These are phyloP conservation scores for Cryomyces minteri DNA, from an alignment of 495 filamentous ascomycete species.

Conservation along the genomic window DNA sequence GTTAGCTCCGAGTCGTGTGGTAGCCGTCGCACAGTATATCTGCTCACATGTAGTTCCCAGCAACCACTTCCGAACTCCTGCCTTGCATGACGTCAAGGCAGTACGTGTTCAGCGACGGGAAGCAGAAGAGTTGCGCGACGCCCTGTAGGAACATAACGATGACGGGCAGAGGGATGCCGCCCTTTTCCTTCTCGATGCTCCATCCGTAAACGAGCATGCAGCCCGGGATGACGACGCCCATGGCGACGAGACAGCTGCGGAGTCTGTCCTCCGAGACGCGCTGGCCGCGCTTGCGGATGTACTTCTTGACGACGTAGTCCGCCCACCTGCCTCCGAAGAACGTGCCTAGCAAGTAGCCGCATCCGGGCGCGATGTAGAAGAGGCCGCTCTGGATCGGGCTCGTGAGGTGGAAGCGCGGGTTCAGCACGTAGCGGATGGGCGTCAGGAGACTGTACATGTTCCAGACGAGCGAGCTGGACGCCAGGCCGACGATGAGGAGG, in stretches of 20 bases:
- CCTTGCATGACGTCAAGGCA: conserved; percentile 58
- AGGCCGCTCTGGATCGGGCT: conserved; percentile 47
- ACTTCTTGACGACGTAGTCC: conserved; percentile 43
- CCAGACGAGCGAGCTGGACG: conserved; percentile 20
- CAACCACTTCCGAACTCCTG: conserved; percentile 46
- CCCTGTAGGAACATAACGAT: conserved; percentile 56
- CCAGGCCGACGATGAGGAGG: conserved; percentile 39
- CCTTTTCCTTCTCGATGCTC: conserved; percentile 45
- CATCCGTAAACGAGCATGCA: conserved; percentile 58
- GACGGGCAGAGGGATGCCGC: conserved; percentile 48
- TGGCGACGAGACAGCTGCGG: conserved; percentile 37
- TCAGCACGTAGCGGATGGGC: conserved; percentile 56
- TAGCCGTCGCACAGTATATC: too few species aligned
- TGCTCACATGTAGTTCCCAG: conserved; percentile 28
- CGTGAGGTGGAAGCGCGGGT: conserved; percentile 49
- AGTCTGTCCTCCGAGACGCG: conserved; percentile 27
- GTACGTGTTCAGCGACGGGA: conserved; percentile 56
- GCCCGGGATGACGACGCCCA: conserved; percentile 39
- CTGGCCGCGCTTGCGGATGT: conserved; percentile 34
- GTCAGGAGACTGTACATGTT: conserved; percentile 41
- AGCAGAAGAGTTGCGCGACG: conserved; percentile 53
- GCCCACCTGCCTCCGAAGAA: conserved; percentile 57
- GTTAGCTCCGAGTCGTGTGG: too few species aligned
- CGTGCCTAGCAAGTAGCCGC: conserved; percentile 50
- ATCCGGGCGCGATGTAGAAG: conserved; percentile 58